Base-by-base conservation (phyloP, 2,329 filamentous ascomycete genomes). In the Aspergillus fumigatus region DNA sequence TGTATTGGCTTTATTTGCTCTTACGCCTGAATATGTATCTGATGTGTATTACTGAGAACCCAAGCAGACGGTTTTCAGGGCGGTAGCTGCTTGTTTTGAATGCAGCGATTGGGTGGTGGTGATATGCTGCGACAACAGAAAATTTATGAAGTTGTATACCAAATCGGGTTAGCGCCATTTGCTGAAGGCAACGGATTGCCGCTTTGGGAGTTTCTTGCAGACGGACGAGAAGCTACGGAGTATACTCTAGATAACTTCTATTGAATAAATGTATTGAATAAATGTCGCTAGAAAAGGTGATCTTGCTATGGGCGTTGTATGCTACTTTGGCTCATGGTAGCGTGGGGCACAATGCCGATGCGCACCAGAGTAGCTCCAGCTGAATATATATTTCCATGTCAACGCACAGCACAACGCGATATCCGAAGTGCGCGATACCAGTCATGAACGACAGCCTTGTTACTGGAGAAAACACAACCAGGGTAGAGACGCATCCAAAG, bases 91-190 rank as follows among this genome's bases (percentile, higher is more conserved):
- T 51, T 38, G 23, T 41, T 56, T 25, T 1, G n/a, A 10, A 52
- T 48, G 38, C 52, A 23, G 51, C 50, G 38, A 49, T 47, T 54
- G 52, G 54, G 35, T 52, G 52, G 48, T 47, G 49, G 49, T 53
- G 54, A 41, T 47, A 35, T 32, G 47, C n/a, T 51, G 14, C 43
- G 48, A 29, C 21, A 23, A 48, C 45, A 32, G 59, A 66, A 66
- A 64, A 63, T 64, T 67, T 61, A 60, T 59, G 63, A 50, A 47
- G 51, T 53, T 40, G 25, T 48, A 43, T 10, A 50, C 62, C 35
- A 40, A 59, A 61, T 40, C 10, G 58, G 65, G 43, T 64, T 67
- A 67, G 65, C 62, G 60, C 48, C 19, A 53, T 54, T 41, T 53
- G 54, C 40, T 59, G 56, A 38, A 23, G 32, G 8, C 35, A 43